Percentiles rank a stretch among this genome's conserved stretches.
Evolutionary conservation across 2,329 filamentous ascomycete species (phyloP).

Genomic region (Cordyceps militaris): DNA sequence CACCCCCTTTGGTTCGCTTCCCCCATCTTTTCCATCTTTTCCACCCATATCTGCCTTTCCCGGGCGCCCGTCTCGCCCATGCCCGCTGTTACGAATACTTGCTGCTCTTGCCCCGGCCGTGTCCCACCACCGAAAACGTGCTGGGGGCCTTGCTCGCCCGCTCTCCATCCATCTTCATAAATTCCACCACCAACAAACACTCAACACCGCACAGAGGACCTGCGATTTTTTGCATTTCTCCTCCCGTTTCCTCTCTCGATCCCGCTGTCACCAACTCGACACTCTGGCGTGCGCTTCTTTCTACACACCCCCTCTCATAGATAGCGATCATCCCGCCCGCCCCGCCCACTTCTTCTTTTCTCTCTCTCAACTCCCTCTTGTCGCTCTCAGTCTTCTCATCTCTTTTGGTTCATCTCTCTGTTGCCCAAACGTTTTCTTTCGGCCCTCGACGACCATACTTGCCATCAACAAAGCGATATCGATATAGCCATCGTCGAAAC

Average conservation of each 20-base stretch:
- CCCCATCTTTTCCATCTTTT: neutral
- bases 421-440: neutral
- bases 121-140: neutral
- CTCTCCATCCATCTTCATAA: conserved; percentile 2
- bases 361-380: neutral
- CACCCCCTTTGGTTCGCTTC: neutral
- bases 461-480: neutral
- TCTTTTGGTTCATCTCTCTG: neutral
- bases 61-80: neutral
- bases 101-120: neutral
- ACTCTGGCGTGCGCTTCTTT: neutral
- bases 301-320: neutral
- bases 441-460: neutral
- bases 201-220: neutral
- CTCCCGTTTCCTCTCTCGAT: neutral
- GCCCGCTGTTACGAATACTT: neutral
- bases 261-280: neutral
- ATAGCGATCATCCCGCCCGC: conserved; percentile 1
- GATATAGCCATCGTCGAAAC: neutral
- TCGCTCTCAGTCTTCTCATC: neutral
- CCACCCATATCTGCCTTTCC: neutral
- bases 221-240: neutral
- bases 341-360: neutral
- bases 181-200: conserved; percentile 3
- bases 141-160: neutral